Percentiles rank a stretch among this genome's conserved stretches.
Conservation (phyloP, 179 eudicot species). For the Spinacia oleracea region DNA sequence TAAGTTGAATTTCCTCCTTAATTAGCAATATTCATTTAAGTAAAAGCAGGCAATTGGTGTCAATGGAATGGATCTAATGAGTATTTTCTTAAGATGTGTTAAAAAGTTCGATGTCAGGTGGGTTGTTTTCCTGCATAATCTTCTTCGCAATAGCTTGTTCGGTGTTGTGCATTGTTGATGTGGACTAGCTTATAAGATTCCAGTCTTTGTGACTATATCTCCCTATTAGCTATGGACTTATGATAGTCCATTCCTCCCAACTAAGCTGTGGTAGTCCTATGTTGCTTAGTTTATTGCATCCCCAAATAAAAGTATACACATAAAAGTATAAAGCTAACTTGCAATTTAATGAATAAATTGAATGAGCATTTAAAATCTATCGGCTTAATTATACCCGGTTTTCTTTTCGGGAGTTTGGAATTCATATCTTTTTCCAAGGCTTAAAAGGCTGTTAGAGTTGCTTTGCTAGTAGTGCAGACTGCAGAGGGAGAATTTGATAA, state of each 20-base stretch:
- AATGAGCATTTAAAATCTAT: too few species aligned
- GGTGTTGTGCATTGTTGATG: not conserved
- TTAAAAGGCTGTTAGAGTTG: not conserved
- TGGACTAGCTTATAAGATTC: not conserved
- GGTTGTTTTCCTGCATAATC: not conserved
- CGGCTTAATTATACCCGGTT: too few species aligned
- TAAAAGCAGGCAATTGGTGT: not conserved
- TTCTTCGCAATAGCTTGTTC: not conserved
- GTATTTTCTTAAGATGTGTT: slow-evolving; percentile 3
- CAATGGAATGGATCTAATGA: slow-evolving; percentile 18
- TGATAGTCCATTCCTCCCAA: too few species aligned
- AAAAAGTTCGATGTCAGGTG: not conserved
- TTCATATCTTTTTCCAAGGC: not conserved
- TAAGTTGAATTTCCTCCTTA: not conserved
- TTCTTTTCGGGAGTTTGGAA: too few species aligned
- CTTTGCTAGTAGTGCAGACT: not conserved
- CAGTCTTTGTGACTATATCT: not conserved
- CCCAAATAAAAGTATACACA: too few species aligned
- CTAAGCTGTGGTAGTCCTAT: too few species aligned
- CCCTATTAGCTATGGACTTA: too few species aligned
- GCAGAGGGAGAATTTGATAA: not conserved
- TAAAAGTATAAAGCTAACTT: too few species aligned
- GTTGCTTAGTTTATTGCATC: too few species aligned
- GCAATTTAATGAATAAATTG: too few species aligned
- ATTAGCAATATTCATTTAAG: too few species aligned